Evolutionary conservation across 2,329 filamentous ascomycete species (phyloP).

Genomic region (Hypoxylon sp.): DNA sequence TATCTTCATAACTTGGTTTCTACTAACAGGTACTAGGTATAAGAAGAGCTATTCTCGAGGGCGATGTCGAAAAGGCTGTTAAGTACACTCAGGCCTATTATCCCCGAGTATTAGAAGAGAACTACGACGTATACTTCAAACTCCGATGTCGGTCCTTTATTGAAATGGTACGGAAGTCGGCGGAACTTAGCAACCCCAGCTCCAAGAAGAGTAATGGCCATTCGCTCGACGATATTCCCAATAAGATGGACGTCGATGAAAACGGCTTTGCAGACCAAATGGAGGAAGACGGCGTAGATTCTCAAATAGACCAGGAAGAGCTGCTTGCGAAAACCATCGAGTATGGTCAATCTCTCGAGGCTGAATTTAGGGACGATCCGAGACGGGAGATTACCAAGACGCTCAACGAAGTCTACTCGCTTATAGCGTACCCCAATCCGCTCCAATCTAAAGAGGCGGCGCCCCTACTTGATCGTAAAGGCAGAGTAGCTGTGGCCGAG

Average conservation of each 20-base stretch:
- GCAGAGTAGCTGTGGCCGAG: slow-evolving; percentile 85
- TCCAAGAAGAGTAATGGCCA: slow-evolving; percentile 60
- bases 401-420: slow-evolving; percentile 86
- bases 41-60: slow-evolving; percentile 86
- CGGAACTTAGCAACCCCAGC: slow-evolving; percentile 71
- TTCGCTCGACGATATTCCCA: slow-evolving; percentile 65
- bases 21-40: slow-evolving; percentile 73
- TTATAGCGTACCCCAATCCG: slow-evolving; percentile 89
- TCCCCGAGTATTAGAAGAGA: slow-evolving; percentile 81
- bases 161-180: slow-evolving; percentile 87
- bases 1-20: neutral
- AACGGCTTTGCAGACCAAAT: slow-evolving; percentile 63
- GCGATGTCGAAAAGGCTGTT: slow-evolving; percentile 92
- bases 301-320: slow-evolving; percentile 51
- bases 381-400: slow-evolving; percentile 79
- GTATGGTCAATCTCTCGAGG: slow-evolving; percentile 84
- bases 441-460: slow-evolving; percentile 80
- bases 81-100: slow-evolving; percentile 85
- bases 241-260: slow-evolving; percentile 66
- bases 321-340: slow-evolving; percentile 78
- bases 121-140: slow-evolving; percentile 89
- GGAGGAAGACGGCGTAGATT: slow-evolving; percentile 65
- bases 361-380: slow-evolving; percentile 81
- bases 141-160: slow-evolving; percentile 93
- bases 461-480: slow-evolving; percentile 81